Base-by-base conservation (phyloP, 164 flowering plant species). In the Tetrastigma voinierianum region DNA sequence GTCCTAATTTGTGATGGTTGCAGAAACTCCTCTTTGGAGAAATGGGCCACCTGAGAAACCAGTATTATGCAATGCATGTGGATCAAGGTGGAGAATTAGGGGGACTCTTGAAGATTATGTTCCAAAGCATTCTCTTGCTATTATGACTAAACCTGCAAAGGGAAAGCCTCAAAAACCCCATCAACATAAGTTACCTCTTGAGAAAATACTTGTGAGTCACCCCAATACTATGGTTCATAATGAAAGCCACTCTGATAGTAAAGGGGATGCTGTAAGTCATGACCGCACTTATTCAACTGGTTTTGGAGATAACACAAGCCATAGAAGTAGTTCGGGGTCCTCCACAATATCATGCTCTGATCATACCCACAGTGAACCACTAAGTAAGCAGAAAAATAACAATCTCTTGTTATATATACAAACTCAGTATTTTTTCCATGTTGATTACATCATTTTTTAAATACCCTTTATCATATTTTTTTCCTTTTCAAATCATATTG, bases 11-110 rank as follows among this genome's bases (percentile, higher is more conserved):
- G 40, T 25, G 6, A 25, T 32, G 40, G 40, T 32, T 32, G 40
- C 68, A 82, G 83, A 54, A 15, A 80, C 86, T 32, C 86, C 83
- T 21, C 77, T 82, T 40, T 82, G 86, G 86, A 69, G 86, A 61
- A 75, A 80, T 71, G 86, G 86, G 15, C 86, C 83, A 24, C 78
- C 77, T 17, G 76, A 61, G 13, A 82, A 79, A 69, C 83, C 83
- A 17, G 75, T 82, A 8, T 46, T 80, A 16, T 82, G 86, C 70
- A 82, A 82, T 69, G 86, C 86, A 3, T 80, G 86, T 75, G 83
- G 86, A 61, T 80, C 86, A 46, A 76, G 86, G 61, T 80, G 74
- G 73, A 72, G 86, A 66, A 69, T 65, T 57, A 73, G 54, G 58
- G 82, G 83, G 15, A 70, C 72, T 11, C 82, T 80, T 9, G 71